Percentiles rank a stretch among this genome's conserved stretches.
Conservation (phyloP, 169 alveolate species). For the Eimeria necatrix region DNA sequence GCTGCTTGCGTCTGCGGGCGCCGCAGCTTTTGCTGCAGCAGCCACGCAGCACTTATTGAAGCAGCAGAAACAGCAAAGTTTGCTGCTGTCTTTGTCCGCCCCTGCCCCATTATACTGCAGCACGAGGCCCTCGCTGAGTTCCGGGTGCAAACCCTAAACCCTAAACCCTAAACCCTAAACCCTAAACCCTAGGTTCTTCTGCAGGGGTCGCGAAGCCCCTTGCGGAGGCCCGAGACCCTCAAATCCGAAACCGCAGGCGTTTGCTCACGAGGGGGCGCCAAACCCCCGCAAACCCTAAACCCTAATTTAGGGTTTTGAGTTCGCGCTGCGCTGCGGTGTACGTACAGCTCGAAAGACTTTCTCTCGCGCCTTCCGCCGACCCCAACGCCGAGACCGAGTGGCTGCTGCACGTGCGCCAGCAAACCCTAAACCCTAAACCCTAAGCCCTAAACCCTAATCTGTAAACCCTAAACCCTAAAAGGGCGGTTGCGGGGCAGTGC, state of each 20-base stretch:
- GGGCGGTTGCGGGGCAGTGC: no score
- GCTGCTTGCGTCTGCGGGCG: slow-evolving; percentile 10
- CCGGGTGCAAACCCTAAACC: not conserved
- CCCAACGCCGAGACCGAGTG: slow-evolving; percentile 59
- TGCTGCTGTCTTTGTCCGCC: not conserved
- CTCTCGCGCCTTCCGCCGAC: slow-evolving; percentile 27
- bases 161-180: not conserved
- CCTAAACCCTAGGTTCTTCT: no score
- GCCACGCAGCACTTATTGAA: not conserved
- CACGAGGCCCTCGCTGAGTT: slow-evolving; percentile 11
- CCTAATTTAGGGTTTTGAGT: slow-evolving; percentile 6
- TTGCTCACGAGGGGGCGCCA: no score
- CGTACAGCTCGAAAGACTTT: slow-evolving; percentile 38
- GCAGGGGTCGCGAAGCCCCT: no score
- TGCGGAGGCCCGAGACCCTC: no score
- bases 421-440: not conserved
- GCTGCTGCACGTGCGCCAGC: slow-evolving; percentile 31
- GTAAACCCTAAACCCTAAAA: no score
- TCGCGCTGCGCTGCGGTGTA: slow-evolving; percentile 38
- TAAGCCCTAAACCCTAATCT: not conserved
- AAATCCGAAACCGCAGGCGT: no score
- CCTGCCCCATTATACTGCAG: not conserved
- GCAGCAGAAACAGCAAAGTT: not conserved
- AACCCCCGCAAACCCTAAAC: not conserved
- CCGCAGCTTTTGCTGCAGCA: slow-evolving; percentile 2